phyloP scores from a whole-genome alignment of 768 basidiomycete species.

The Pilatotrama ljubarskyi region DNA sequence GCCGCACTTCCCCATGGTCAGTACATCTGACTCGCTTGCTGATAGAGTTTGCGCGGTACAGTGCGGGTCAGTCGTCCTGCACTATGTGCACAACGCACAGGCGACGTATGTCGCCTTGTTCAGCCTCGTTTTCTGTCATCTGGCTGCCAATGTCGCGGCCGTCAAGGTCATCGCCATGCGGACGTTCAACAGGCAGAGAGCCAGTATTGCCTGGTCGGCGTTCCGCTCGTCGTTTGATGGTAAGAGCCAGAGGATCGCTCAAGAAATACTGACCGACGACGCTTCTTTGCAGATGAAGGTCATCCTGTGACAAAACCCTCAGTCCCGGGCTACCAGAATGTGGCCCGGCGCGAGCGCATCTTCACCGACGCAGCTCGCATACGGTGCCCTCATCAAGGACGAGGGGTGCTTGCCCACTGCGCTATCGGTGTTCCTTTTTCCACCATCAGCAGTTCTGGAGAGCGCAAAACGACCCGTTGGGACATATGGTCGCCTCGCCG shows the following conservation, averaged over 20 bases:
- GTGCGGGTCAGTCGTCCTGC: conserved; percentile 62
- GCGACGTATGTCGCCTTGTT: conserved; percentile 54
- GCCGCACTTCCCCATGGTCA: conserved; percentile 26
- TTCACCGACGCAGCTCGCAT: conserved; percentile 15
- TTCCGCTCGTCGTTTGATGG: conserved; percentile 32
- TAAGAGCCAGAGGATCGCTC: background rate
- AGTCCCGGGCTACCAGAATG: background rate
- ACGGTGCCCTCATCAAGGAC: background rate
- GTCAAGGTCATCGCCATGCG: conserved; percentile 59
- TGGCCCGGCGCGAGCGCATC: conserved; percentile 17
- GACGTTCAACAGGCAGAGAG: conserved; percentile 60
- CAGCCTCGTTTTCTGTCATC: conserved; percentile 52
- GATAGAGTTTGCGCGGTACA: conserved; percentile 25
- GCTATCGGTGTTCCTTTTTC: conserved; percentile 14
- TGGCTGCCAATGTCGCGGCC: conserved; percentile 58
- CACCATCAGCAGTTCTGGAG: background rate
- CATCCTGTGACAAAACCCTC: background rate
- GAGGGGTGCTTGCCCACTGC: background rate
- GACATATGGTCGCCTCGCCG: background rate
- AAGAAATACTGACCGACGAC: background rate
- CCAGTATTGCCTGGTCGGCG: conserved; percentile 50
- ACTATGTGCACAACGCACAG: conserved; percentile 48
- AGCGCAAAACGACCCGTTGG: background rate
- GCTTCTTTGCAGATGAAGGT: conserved; percentile 28
- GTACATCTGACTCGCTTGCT: background rate